phyloP scores from a whole-genome alignment of 192 early-diverging fungal genomes.

The Podila epigama region DNA sequence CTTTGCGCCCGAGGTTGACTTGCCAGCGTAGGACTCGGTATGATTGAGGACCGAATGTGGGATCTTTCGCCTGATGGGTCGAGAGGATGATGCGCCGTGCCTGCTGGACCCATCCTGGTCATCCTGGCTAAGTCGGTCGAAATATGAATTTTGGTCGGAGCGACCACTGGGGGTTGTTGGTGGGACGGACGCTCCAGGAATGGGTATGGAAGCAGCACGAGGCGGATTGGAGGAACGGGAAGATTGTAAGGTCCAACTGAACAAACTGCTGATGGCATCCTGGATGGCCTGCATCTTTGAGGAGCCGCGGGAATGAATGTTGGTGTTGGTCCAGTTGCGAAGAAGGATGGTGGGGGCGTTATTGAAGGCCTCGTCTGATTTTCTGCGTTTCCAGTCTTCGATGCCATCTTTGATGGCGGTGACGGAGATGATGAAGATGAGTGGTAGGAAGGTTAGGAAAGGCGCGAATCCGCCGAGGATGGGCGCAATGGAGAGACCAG shows the following conservation, averaged over 20 bases:
- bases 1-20: slow-evolving; percentile 8
- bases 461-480: slow-evolving; percentile 72
- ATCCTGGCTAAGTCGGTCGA: slow-evolving; percentile 42
- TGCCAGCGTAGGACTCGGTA: slow-evolving; percentile 23
- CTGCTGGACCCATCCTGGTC: slow-evolving; percentile 27
- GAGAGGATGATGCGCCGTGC: slow-evolving; percentile 9
- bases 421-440: slow-evolving; percentile 79
- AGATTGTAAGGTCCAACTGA: neutral
- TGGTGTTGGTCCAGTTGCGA: slow-evolving; percentile 69
- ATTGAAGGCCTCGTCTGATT: slow-evolving; percentile 86
- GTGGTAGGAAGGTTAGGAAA: slow-evolving; percentile 79
- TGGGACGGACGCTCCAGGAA: slow-evolving; percentile 22
- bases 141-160: slow-evolving; percentile 52
- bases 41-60: slow-evolving; percentile 58
- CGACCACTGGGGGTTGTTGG: slow-evolving; percentile 25
- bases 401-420: slow-evolving; percentile 90
- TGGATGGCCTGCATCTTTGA: slow-evolving; percentile 14
- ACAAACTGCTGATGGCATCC: slow-evolving; percentile 6
- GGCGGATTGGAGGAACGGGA: neutral
- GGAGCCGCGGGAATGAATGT: slow-evolving; percentile 34
- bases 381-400: slow-evolving; percentile 91
- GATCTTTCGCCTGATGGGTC: slow-evolving; percentile 33
- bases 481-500: slow-evolving; percentile 79
- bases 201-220: slow-evolving; percentile 29
- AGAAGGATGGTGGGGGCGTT: slow-evolving; percentile 63